Evolutionary conservation across 75 land plant species (phyloP).

Genomic region (Pinus tabuliformis): DNA sequence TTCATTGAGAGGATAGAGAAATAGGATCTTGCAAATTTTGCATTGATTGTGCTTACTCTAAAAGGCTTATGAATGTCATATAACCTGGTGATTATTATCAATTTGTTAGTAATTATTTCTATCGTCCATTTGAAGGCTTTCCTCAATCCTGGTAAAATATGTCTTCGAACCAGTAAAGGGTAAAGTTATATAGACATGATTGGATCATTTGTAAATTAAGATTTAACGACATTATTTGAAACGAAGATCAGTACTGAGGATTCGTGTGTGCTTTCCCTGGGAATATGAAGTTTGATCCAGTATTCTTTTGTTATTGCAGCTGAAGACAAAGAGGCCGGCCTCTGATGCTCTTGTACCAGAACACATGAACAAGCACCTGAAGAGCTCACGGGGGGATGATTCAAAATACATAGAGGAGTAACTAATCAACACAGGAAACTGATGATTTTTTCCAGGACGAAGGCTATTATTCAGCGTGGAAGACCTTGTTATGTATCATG

Average conservation of each 20-base stretch:
- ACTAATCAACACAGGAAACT: background rate
- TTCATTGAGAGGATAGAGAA: no score
- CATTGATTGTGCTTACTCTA: no score
- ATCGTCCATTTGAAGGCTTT: background rate
- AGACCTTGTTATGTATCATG: background rate
- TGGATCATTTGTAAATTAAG: background rate
- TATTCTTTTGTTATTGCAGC: slow-evolving; percentile 24
- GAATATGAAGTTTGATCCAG: background rate
- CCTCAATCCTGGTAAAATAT: background rate
- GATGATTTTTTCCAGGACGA: background rate
- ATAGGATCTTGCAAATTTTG: no score
- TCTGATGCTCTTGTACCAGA: slow-evolving; percentile 35
- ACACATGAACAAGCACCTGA: slow-evolving; percentile 41
- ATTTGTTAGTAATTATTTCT: background rate
- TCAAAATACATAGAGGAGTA: background rate
- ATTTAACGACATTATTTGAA: background rate
- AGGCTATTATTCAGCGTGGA: background rate
- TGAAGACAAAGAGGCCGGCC: slow-evolving; percentile 57
- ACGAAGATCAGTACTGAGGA: background rate
- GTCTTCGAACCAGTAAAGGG: background rate
- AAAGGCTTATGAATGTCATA: no score
- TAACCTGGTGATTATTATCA: no score
- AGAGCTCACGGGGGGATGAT: slow-evolving; percentile 24
- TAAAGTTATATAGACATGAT: background rate
- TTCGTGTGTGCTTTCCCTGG: background rate